These are phyloP conservation scores for Sporisorium exsertum DNA, from an alignment of 1,284 basidiomycete species.

Conservation along the genomic window DNA sequence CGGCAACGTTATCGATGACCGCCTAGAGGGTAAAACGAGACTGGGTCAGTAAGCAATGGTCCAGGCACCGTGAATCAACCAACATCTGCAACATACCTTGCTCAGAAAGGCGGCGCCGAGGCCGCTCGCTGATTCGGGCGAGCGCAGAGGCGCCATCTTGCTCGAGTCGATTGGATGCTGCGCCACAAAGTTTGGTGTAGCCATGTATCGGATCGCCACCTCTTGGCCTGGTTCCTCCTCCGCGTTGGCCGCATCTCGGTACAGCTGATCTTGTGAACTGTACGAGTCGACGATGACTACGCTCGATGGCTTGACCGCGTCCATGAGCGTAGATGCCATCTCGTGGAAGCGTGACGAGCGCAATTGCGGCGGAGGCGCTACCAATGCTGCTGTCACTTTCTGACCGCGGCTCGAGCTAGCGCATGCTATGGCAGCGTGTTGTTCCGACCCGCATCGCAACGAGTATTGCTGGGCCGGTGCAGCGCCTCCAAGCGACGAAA, in stretches of 20 bases:
- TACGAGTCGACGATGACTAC: conserved; percentile 41
- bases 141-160: conserved; percentile 19
- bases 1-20: conserved; percentile 17
- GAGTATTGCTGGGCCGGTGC: conserved; percentile 15
- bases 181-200: conserved; percentile 9
- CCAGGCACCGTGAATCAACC: background rate
- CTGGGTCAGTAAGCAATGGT: background rate
- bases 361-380: conserved; percentile 15
- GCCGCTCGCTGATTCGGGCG: conserved; percentile 34
- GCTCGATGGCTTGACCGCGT: conserved; percentile 24
- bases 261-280: conserved; percentile 31
- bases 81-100: conserved; percentile 12
- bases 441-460: conserved; percentile 16
- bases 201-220: conserved; percentile 24
- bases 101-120: conserved; percentile 38
- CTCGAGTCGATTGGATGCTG: conserved; percentile 13
- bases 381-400: conserved; percentile 17
- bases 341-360: conserved; percentile 28
- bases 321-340: conserved; percentile 17
- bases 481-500: conserved; percentile 12
- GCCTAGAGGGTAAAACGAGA: conserved; percentile 13
- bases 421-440: conserved; percentile 24
- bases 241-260: conserved; percentile 8
- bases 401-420: background rate
- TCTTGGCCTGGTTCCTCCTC: conserved; percentile 4